A percentile compares a stretch with the other conserved stretches of the same genome.
Conservation (phyloP, 2,329 filamentous ascomycete genomes). For the Helminthosporium solani region DNA sequence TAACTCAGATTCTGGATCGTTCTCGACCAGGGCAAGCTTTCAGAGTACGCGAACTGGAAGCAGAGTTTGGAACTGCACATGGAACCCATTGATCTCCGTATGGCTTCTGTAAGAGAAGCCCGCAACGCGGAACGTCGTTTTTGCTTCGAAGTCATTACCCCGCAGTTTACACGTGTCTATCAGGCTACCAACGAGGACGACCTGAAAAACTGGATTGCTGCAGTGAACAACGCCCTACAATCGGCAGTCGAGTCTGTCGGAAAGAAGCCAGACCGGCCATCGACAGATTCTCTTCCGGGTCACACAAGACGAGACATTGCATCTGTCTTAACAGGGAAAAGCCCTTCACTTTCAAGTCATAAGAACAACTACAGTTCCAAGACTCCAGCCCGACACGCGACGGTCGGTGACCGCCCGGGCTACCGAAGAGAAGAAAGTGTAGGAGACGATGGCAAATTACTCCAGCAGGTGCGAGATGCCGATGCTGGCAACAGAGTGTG, state of each 20-base stretch:
- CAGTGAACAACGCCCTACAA: conserved; percentile 96
- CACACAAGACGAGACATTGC: conserved; percentile 82
- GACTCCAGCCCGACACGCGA: conserved; percentile 78
- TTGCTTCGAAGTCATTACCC: conserved; percentile 98
- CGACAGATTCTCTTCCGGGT: conserved; percentile 53
- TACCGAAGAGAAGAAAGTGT: conserved; percentile 70
- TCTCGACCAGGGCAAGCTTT: conserved; percentile 91
- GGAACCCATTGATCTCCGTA: conserved; percentile 94
- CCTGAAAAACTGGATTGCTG: conserved; percentile 93
- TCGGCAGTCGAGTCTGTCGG: conserved; percentile 86
- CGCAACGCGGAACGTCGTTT: conserved; percentile 92
- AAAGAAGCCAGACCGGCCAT: conserved; percentile 47
- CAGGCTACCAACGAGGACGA: conserved; percentile 98
- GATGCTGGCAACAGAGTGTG: conserved; percentile 94
- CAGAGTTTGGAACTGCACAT: conserved; percentile 95
- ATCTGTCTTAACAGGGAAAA: conserved; percentile 90
- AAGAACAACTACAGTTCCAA: conserved; percentile 52
- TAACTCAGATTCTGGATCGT: conserved; percentile 89
- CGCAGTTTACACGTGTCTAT: conserved; percentile 92
- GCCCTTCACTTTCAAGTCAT: conserved; percentile 66
- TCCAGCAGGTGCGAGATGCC: conserved; percentile 82
- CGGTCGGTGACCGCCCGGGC: conserved; percentile 81
- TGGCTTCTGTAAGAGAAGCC: conserved; percentile 95
- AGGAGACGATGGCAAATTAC: conserved; percentile 80
- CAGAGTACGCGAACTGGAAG: conserved; percentile 99